Percentiles rank a stretch among this genome's conserved stretches.
Conservation (phyloP, 306 rosid genomes). For the Acacia acuminata region DNA sequence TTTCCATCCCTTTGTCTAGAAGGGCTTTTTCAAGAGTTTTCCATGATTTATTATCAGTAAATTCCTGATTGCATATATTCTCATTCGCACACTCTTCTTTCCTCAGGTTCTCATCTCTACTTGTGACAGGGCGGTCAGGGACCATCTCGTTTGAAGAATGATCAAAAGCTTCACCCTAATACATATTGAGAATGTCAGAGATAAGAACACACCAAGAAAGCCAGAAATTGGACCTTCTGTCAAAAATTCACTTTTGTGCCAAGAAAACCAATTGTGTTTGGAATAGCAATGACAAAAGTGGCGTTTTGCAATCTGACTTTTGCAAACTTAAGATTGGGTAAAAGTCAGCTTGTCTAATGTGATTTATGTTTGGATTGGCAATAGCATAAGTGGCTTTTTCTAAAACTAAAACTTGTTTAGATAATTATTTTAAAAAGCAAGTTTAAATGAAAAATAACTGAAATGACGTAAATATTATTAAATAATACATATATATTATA, state of each 20-base stretch:
- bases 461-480: too few species aligned
- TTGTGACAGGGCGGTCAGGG: constrained; percentile 53
- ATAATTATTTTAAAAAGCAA: too few species aligned
- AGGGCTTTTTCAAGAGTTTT: constrained; percentile 83
- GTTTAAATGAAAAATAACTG: too few species aligned
- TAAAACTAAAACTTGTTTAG: too few species aligned
- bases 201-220: constrained; percentile 28
- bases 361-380: too few species aligned
- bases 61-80: constrained; percentile 65
- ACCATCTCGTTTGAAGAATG: constrained; percentile 61
- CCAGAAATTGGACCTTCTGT: constrained; percentile 42
- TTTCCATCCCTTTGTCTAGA: constrained; percentile 87
- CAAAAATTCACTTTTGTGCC: constrained; percentile 43
- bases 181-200: constrained; percentile 38
- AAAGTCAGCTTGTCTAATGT: too few species aligned
- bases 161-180: constrained; percentile 58
- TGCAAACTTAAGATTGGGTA: too few species aligned
- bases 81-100: constrained; percentile 77
- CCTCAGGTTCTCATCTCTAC: constrained; percentile 68
- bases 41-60: constrained; percentile 72
- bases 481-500: too few species aligned
- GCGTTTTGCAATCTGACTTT: too few species aligned
- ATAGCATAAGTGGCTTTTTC: too few species aligned
- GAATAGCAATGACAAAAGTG: too few species aligned
- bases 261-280: constrained; percentile 28